These are phyloP conservation scores for Apiospora saccharicola DNA, from an alignment of 2,329 filamentous ascomycete species.

Conservation along the genomic window DNA sequence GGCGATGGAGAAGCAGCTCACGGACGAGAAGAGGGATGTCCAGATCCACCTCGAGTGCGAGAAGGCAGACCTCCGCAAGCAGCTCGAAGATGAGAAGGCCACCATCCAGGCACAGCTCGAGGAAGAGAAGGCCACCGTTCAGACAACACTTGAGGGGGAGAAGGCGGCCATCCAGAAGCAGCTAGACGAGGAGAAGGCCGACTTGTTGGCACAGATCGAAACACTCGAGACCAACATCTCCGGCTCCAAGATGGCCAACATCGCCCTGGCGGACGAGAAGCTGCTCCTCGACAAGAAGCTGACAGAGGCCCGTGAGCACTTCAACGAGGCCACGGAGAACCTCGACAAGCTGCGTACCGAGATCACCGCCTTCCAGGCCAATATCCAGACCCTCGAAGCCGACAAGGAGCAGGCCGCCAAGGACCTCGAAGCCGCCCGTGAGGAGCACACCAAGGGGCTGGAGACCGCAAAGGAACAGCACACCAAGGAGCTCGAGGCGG, in stretches of 20 bases:
- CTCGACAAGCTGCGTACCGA: slow-evolving; percentile 10
- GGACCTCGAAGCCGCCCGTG: slow-evolving; percentile 4
- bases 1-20: slow-evolving; percentile 32
- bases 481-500: slow-evolving; percentile 14
- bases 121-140: slow-evolving; percentile 29
- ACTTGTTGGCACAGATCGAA: slow-evolving; percentile 37
- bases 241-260: slow-evolving; percentile 22
- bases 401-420: slow-evolving; percentile 22
- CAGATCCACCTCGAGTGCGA: slow-evolving; percentile 36
- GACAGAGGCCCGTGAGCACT: background rate
- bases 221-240: slow-evolving; percentile 27
- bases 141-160: slow-evolving; percentile 37
- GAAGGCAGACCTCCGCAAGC: slow-evolving; percentile 38
- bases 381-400: background rate
- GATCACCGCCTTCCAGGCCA: slow-evolving; percentile 20
- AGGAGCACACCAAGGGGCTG: slow-evolving; percentile 12
- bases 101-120: slow-evolving; percentile 32
- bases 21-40: slow-evolving; percentile 36
- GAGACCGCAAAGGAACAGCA: slow-evolving; percentile 3
- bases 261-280: slow-evolving; percentile 22
- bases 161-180: slow-evolving; percentile 30
- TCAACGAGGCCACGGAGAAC: slow-evolving; percentile 8
- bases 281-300: slow-evolving; percentile 19
- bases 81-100: slow-evolving; percentile 30
- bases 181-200: slow-evolving; percentile 36